Evolutionary conservation across 2,329 filamentous ascomycete genomes (phyloP).

Genomic region (Trichoderma hamatum): DNA sequence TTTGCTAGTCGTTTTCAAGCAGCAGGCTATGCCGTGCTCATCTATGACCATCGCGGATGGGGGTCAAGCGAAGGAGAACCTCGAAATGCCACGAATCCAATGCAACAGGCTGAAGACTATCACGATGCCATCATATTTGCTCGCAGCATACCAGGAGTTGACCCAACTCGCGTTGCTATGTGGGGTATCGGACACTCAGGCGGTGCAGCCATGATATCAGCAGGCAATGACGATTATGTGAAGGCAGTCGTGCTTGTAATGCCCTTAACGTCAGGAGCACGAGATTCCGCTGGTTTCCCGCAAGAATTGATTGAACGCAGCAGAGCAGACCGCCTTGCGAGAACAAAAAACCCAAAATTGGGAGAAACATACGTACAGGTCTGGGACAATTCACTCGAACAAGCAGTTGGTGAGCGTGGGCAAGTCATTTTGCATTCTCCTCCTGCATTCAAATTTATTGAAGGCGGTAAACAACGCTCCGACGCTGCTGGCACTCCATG

Average conservation of each 20-base stretch:
- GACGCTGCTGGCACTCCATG: not conserved
- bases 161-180: not conserved
- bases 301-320: not conserved
- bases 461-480: not conserved
- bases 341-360: not conserved
- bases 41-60: not conserved
- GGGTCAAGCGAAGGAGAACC: not conserved
- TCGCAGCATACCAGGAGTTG: not conserved
- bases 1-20: not conserved
- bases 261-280: not conserved
- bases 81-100: not conserved
- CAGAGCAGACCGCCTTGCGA: not conserved
- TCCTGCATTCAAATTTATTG: not conserved
- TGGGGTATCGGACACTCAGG: conserved; percentile 7
- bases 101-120: not conserved
- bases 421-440: not conserved
- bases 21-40: not conserved
- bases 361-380: not conserved
- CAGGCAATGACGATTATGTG: conserved; percentile 1
- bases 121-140: not conserved
- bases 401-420: not conserved
- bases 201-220: not conserved
- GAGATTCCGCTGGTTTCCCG: not conserved
- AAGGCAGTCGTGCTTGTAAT: not conserved
- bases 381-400: not conserved